These are phyloP conservation scores for Prototheca cutis DNA, from an alignment of 163 green algal genomes.

Conservation along the genomic window DNA sequence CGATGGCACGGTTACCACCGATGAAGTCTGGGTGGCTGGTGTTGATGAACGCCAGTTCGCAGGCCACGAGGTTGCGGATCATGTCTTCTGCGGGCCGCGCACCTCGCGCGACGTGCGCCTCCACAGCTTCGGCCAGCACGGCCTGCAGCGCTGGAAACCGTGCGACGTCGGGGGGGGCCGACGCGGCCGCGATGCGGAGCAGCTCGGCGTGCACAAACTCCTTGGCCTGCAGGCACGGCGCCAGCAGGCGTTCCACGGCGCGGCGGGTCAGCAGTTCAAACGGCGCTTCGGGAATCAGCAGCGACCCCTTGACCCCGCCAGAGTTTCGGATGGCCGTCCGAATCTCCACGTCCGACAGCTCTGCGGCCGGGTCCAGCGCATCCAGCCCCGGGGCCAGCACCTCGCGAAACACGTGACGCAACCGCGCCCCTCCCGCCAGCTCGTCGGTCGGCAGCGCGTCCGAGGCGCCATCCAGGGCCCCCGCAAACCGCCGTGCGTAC, in stretches of 20 bases:
- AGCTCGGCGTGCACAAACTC: slow-evolving; percentile 90
- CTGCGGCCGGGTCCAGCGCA: slow-evolving; percentile 51
- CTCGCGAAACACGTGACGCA: slow-evolving; percentile 84
- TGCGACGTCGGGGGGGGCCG: slow-evolving; percentile 47
- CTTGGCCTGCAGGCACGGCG: slow-evolving; percentile 71
- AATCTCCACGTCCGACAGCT: slow-evolving; percentile 84
- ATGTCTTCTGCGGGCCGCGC: slow-evolving; percentile 80
- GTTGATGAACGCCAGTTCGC: slow-evolving; percentile 97
- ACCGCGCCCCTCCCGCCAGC: slow-evolving; percentile 75
- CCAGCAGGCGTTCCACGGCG: slow-evolving; percentile 67
- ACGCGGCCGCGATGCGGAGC: slow-evolving; percentile 67
- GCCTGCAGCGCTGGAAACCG: slow-evolving; percentile 51
- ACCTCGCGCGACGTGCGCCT: slow-evolving; percentile 53
- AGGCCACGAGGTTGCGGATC: slow-evolving; percentile 78
- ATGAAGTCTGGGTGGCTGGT: slow-evolving; percentile 92
- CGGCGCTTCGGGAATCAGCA: slow-evolving; percentile 82
- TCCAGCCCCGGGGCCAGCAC: slow-evolving; percentile 74
- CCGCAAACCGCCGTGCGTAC: slow-evolving; percentile 62
- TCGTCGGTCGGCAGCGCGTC: slow-evolving; percentile 62
- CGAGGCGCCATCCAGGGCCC: slow-evolving; percentile 64
- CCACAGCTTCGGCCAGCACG: slow-evolving; percentile 38
- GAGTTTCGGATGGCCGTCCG: slow-evolving; percentile 88
- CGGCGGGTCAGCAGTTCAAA: slow-evolving; percentile 91
- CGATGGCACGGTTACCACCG: slow-evolving; percentile 56
- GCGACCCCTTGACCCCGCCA: slow-evolving; percentile 65